Base-by-base conservation (phyloP, 306 rosid genomes). In the Trifolium subterraneum region DNA sequence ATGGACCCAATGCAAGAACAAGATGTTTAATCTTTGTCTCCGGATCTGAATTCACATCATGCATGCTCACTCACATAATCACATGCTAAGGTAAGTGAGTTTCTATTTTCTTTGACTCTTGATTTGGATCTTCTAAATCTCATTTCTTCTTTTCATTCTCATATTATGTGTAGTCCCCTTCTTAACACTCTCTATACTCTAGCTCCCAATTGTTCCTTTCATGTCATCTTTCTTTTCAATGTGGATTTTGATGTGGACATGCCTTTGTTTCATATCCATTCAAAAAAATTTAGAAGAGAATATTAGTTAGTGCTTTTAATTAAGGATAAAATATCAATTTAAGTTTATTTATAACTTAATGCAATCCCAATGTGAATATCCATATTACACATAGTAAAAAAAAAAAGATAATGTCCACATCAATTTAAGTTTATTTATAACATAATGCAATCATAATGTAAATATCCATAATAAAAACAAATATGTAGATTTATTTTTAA, bases 1-100 rank as follows among this genome's bases (percentile, higher is more conserved):
- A 51, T 51, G 25, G 82, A 36, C 90, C 93, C 88, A 73, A 56
- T 36, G 1, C 54, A 62, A 63, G 48, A 63, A 80, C 65, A 69
- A 81, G 19, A 47, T 80, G 93, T 82, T 84, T 73, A 73, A 80
- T 80, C 35, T 36, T 27, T 88, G 90, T 84, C 85, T 80, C 79
- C 78, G 55, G 16, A 63, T 69, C 44, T 74, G 48, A 64, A 27
- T 42, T 69, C 36, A 64, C 47, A 51, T 74, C 74, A 76, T 55
- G 70, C 70, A 66, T 54, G 31, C 8, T 20, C 31, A 5, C 1
- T 20, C 15, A 54, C 36, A 25, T 25, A 25, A 2, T 33, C 7
- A 36, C 61, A 50, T 50, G 56, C 56, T 50, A 50, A 16, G 23
- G 23, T 50, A 50, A 50, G 23, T 16, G 23, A 50, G 22, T 16